Evolutionary conservation across 305 asterid species (phyloP), one percentile per base, ranked within the genome.

Genomic region (Stenogyne calaminthoides): DNA sequence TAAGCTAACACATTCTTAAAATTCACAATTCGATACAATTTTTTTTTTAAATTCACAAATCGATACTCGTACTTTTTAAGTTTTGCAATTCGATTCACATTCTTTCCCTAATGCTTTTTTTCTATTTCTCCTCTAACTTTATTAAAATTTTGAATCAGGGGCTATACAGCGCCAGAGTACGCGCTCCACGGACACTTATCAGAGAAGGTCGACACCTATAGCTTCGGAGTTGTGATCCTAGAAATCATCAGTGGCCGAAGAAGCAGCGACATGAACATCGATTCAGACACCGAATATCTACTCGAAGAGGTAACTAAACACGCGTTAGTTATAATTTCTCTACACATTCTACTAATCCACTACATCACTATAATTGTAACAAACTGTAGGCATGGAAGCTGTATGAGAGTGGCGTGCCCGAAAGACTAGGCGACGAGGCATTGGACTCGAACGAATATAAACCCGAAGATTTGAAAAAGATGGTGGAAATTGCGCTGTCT

Each of bases 111-210:
- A 22, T 2, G 25, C 2, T 22, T 22, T 22, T 1, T 22, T 22
- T 22, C 25, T 0, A 2, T 22, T 22, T 22, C 25, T 22, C 25
- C 2, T 22, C 25, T 22, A 22, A 22, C 25, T n/a, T n/a, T n/a
- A n/a, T n/a, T n/a, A n/a, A n/a, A n/a, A n/a, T n/a, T n/a, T n/a
- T n/a, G 29, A 25, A 25, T 66, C 84, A 92, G 98, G 81, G 98
- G 97, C 5, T 93, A 91, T 66, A 88, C 96, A 9, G 89, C 98
- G 68, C 96, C 97, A n/a, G 97, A 91, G 77, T 92, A 92, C 61
- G 98, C 93, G n/a, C 67, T 89, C 61, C 88, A 86, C 58, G 98
- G 97, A 14, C 97, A 91, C 71, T 78, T 93, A 70, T 88, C 98
- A 0, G 98, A 93, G 82, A 91, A 91, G 65, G 98, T 88, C 3